These are phyloP conservation scores for Yarrowia hollandica DNA, from an alignment of 805 yeast genomes.

Conservation along the genomic window DNA sequence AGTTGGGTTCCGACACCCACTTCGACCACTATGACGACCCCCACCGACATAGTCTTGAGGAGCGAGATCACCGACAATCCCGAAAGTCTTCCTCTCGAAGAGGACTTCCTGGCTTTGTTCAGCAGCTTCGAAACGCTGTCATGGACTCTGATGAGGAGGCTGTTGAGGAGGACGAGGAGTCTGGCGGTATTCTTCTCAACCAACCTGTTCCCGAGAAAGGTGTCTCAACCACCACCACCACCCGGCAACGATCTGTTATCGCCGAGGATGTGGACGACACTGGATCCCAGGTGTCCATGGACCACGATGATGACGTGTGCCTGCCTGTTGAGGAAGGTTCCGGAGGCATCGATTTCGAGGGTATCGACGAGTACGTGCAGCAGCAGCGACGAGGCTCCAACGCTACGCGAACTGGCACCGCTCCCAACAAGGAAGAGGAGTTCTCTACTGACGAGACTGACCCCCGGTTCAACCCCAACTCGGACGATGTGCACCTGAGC, in stretches of 20 bases:
- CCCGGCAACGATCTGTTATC: slow-evolving; percentile 1
- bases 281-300: slow-evolving; percentile 44
- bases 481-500: slow-evolving; percentile 1
- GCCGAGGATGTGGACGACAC: slow-evolving; percentile 29
- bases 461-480: background rate
- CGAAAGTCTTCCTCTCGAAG: slow-evolving; percentile 28
- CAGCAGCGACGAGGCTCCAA: slow-evolving; percentile 23
- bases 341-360: slow-evolving; percentile 85
- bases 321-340: slow-evolving; percentile 79
- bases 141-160: slow-evolving; percentile 32
- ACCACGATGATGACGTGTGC: slow-evolving; percentile 95
- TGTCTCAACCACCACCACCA: background rate
- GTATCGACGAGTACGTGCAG: slow-evolving; percentile 75
- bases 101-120: slow-evolving; percentile 27
- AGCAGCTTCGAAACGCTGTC: slow-evolving; percentile 27
- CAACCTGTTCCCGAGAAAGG: slow-evolving; percentile 14
- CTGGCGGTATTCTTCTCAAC: slow-evolving; percentile 34
- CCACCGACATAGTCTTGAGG: slow-evolving; percentile 26
- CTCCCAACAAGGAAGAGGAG: slow-evolving; percentile 21
- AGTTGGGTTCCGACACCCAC: slow-evolving; percentile 23
- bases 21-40: slow-evolving; percentile 26
- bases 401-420: slow-evolving; percentile 12
- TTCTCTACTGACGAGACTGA: slow-evolving; percentile 17
- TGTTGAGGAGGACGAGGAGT: slow-evolving; percentile 31
- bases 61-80: slow-evolving; percentile 13